Percentiles rank a stretch among this genome's conserved stretches.
Conservation (phyloP, 768 basidiomycete genomes). For the Tricholomella constricta region DNA sequence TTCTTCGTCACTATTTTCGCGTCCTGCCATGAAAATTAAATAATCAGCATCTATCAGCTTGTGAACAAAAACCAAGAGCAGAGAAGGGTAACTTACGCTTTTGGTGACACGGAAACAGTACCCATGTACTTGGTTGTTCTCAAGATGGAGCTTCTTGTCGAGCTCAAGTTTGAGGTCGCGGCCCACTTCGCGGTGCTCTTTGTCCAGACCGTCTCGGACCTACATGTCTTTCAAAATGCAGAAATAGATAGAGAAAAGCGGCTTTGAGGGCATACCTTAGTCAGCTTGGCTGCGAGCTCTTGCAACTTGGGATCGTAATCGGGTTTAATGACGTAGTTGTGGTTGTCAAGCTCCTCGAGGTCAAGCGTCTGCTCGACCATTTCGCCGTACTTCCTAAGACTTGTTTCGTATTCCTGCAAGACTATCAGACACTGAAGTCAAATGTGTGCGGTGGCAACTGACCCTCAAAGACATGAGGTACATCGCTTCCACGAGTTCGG, state of each 20-base stretch:
- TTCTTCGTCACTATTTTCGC: slow-evolving; percentile 67
- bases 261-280: slow-evolving; percentile 44
- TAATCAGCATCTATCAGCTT: background rate
- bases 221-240: slow-evolving; percentile 21
- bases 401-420: slow-evolving; percentile 61
- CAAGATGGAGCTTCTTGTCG: slow-evolving; percentile 94
- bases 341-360: slow-evolving; percentile 78
- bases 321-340: slow-evolving; percentile 90
- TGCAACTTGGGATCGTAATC: slow-evolving; percentile 83
- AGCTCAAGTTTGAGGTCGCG: slow-evolving; percentile 77
- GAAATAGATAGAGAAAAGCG: background rate
- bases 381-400: slow-evolving; percentile 77
- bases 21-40: slow-evolving; percentile 61
- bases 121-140: slow-evolving; percentile 86
- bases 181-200: slow-evolving; percentile 72
- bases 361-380: slow-evolving; percentile 98
- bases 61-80: background rate
- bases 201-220: slow-evolving; percentile 79
- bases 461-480: slow-evolving; percentile 70
- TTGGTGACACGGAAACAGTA: slow-evolving; percentile 94
- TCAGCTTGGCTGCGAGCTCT: slow-evolving; percentile 66
- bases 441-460: slow-evolving; percentile 11
- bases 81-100: slow-evolving; percentile 54
- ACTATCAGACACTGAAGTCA: background rate
- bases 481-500: slow-evolving; percentile 59